phyloP scores from a whole-genome alignment of 2,329 filamentous ascomycete genomes.

The Ophiostoma ips region DNA sequence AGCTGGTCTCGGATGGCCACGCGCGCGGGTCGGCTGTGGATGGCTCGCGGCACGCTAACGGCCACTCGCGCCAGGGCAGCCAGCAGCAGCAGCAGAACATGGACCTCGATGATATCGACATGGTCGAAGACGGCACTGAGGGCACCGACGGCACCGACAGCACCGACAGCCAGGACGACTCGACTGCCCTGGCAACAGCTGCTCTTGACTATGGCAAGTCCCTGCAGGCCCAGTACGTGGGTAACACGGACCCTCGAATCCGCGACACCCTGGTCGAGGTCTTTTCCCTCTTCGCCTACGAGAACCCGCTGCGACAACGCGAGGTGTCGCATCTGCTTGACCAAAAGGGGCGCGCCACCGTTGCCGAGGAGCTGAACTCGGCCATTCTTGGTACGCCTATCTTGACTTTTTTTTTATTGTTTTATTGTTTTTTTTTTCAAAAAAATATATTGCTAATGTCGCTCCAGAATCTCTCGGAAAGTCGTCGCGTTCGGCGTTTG shows the following conservation, averaged over 20 bases:
- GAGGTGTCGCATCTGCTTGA: constrained; percentile 69
- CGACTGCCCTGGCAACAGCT: constrained; percentile 43
- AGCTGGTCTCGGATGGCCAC: constrained; percentile 19
- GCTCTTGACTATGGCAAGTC: constrained; percentile 69
- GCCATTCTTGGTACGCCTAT: constrained; percentile 81
- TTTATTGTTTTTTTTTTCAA: neutral
- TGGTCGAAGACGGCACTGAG: constrained; percentile 29
- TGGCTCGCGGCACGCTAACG: neutral
- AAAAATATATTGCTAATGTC: neutral
- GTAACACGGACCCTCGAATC: constrained; percentile 56
- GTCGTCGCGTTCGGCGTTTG: constrained; percentile 71
- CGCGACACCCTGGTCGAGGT: constrained; percentile 66
- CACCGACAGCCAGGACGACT: neutral
- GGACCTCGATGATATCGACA: constrained; percentile 44
- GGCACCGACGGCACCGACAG: neutral
- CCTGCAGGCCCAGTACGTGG: constrained; percentile 62
- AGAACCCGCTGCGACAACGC: constrained; percentile 60
- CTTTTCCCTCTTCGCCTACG: constrained; percentile 77
- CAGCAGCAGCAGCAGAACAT: constrained; percentile 32
- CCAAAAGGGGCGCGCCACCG: constrained; percentile 54
- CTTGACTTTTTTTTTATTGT: constrained; percentile 16
- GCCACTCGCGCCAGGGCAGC: constrained; percentile 21
- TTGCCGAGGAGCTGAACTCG: constrained; percentile 88
- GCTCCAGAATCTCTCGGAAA: constrained; percentile 71
- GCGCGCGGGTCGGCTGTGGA: neutral